Evolutionary conservation across 371 early-diverging fungal species (phyloP), one percentile per base, ranked within the genome.

Genomic region (Mortierella sp.): DNA sequence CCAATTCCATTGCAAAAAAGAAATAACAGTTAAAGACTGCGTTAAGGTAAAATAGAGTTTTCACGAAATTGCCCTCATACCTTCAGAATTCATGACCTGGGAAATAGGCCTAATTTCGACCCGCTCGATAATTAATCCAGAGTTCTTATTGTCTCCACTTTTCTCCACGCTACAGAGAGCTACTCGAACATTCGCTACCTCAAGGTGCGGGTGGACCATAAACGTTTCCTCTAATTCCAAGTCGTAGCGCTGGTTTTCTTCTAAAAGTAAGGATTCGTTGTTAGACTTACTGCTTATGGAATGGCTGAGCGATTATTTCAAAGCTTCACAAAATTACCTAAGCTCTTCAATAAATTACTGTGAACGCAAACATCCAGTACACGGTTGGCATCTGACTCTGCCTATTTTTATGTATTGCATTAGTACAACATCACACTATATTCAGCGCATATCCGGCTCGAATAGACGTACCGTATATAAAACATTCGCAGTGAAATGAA

Each of bases 81-180:
- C 22, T 51, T 54, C 56, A 4, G 42, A 9, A 1, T 64, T 67
- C 1, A 42, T 34, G 19, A 53, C 23, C 23, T 35, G 3, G 3
- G 32, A 45, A 2, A 70, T 26, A 0, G 75, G 75, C 42, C 61
- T 34, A 40, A 80, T 47, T 43, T 80, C 80, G 19, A 80, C 68
- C 47, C 66, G 67, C 40, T 80, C 80, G 26, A 80, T 35, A 2
- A 57, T 31, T 15, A 79, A 22, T 29, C 80, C 80, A 29, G 56
- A 55, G 43, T 79, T 66, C 29, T 70, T 61, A 22, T 60, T 51
- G 2, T 55, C 58, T 3, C 29, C 31, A 2, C 15, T 42, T 29
- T 70, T 75, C 19, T 75, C 65, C n/a, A 66, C 71, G 55, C 65
- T 80, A 54, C 42, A 51, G 13, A 80, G 61, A n/a, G 58, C 32